Conservation (phyloP, 2,329 filamentous ascomycete genomes). For the Hawksworthiomyces lignivorus region DNA sequence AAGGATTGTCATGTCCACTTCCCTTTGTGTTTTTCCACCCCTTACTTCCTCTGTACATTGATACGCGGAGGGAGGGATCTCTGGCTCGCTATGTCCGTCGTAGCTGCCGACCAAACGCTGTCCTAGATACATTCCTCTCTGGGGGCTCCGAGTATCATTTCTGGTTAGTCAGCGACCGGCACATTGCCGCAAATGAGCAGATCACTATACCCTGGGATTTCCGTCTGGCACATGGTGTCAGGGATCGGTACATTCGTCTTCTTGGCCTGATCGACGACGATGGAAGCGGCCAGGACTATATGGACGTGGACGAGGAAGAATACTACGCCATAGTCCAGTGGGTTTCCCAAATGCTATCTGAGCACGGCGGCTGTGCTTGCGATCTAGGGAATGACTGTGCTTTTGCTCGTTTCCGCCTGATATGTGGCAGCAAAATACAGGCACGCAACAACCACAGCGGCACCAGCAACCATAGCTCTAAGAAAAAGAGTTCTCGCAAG, state of each 20-base stretch:
- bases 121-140: conserved; percentile 77
- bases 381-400: conserved; percentile 55
- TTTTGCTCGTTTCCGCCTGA: conserved; percentile 55
- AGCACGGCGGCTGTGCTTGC: conserved; percentile 75
- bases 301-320: conserved; percentile 51
- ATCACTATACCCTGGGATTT: conserved; percentile 63
- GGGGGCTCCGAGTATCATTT: conserved; percentile 78
- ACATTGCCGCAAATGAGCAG: conserved; percentile 58
- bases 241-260: conserved; percentile 47
- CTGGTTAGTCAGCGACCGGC: conserved; percentile 78
- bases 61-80: conserved; percentile 81
- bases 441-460: neutral
- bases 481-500: conserved; percentile 46
- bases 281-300: conserved; percentile 36
- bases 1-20: conserved; percentile 54
- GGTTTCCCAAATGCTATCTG: conserved; percentile 63
- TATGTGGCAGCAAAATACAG: conserved; percentile 39
- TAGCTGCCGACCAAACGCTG: conserved; percentile 87
- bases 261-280: conserved; percentile 58
- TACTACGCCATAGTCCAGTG: conserved; percentile 54
- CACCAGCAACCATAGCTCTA: conserved; percentile 17
- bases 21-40: conserved; percentile 87
- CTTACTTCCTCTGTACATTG: conserved; percentile 82
- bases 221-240: conserved; percentile 48
- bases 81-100: conserved; percentile 80